Base-by-base conservation (phyloP, 2,329 filamentous ascomycete species). In the Claviceps paspali region DNA sequence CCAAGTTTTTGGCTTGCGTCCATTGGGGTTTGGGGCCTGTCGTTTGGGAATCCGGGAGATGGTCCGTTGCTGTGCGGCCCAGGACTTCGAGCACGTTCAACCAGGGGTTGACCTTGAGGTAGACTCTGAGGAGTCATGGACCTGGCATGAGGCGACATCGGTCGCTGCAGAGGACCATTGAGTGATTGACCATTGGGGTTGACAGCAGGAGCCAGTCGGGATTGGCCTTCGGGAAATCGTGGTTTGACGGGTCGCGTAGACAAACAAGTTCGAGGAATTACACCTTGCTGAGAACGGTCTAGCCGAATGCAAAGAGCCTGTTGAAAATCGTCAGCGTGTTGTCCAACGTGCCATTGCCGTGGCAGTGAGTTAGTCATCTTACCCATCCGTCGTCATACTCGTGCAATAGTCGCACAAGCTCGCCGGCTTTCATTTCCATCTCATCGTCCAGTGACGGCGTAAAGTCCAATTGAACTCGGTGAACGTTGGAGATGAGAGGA, bases 381-480 rank as follows among this genome's bases (percentile, higher is more conserved):
- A 88, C 83, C 91, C 91, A 98, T 51, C 91, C 91, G 61, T 98
- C 91, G 54, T 98, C 91, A 51, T 96, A 98, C 60, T 94, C 87
- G 53, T 96, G 88, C 36, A 96, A 67, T 45, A 98, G 66, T 45
- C 88, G 75, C 35, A 96, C 84, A 34, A 98, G 68, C 44, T 92
- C 79, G 36, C 91, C 91, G 40, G 79, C 74, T 44, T 67, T 72
- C 31, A 98, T 69, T 44, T 76, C 82, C 52, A 98, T 67, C 60
- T 98, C 91, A 53, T 98, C 91, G 5, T 85, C 81, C 69, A 96
- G 79, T 3, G 82, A 88, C 19, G 91, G 87, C 56, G 76, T 81
- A 60, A 96, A 98, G 57, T 95, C 87, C 47, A 96, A 75, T 57
- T 95, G 84, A 24, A 96, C 84, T 44, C 91, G 84, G 58, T 96